phyloP scores from a whole-genome alignment of 139 green algal genomes.

The Chlamydomonas sphaeroides region DNA sequence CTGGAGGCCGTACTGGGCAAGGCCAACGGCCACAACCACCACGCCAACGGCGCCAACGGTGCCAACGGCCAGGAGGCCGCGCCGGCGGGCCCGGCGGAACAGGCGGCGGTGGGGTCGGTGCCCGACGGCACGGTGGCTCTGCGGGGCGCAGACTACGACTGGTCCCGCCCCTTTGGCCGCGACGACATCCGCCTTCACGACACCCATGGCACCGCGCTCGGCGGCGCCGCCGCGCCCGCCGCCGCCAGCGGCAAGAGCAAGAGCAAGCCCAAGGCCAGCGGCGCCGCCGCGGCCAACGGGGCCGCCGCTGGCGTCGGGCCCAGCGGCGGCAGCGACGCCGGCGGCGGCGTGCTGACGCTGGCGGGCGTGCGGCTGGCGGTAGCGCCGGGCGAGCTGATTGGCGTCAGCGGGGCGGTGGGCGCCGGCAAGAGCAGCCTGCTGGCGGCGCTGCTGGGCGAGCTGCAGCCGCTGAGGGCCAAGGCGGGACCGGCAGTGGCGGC shows the following conservation, averaged over 20 bases:
- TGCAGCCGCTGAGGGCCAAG: conserved; percentile 75
- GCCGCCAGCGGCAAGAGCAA: neutral
- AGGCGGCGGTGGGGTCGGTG: neutral
- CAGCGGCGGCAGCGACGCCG: no score
- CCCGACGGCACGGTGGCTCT: conserved; percentile 55
- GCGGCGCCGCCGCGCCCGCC: no score
- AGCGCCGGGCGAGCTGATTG: conserved; percentile 73
- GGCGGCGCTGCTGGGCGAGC: conserved; percentile 81
- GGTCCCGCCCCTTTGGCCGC: conserved; percentile 44
- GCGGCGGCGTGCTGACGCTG: conserved; percentile 55
- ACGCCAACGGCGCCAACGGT: no score
- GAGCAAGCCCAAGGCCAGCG: neutral
- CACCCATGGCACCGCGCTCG: conserved; percentile 6
- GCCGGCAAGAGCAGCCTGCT: conserved; percentile 84
- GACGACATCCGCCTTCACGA: neutral
- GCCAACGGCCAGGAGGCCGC: no score
- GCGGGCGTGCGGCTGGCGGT: conserved; percentile 56
- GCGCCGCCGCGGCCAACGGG: no score
- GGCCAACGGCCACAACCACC: no score
- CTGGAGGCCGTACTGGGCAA: no score
- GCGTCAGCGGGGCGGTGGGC: conserved; percentile 68
- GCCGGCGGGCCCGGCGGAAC: no score
- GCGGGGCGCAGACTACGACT: conserved; percentile 69
- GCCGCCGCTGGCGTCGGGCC: no score
- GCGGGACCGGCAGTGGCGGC: no score